Percentiles rank a stretch among this genome's conserved stretches.
phyloP scores from a whole-genome alignment of 371 early-diverging fungal species.

The Zychaea mexicana region DNA sequence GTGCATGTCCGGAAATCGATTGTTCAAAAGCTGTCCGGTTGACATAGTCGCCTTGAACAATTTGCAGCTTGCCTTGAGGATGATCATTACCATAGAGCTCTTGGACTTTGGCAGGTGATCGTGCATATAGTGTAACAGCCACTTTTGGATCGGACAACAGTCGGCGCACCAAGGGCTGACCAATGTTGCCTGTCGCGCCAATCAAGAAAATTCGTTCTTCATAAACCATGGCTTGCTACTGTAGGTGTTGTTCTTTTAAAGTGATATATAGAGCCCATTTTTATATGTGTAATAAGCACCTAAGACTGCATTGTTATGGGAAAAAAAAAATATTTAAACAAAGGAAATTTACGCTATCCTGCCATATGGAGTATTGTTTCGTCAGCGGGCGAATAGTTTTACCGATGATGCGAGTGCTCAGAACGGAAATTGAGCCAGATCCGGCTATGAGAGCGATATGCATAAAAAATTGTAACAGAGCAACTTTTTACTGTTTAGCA shows the following conservation, averaged over 20 bases:
- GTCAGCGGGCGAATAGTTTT: too few species aligned
- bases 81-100: background rate
- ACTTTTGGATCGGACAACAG: constrained; percentile 4
- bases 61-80: background rate
- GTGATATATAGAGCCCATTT: too few species aligned
- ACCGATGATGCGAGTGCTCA: too few species aligned
- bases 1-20: constrained; percentile 27
- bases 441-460: too few species aligned
- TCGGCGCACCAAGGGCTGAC: constrained; percentile 12
- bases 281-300: too few species aligned
- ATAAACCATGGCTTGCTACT: background rate
- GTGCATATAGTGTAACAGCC: background rate
- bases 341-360: too few species aligned
- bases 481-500: too few species aligned
- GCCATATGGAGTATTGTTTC: too few species aligned
- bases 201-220: constrained; percentile 26
- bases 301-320: too few species aligned
- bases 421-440: too few species aligned
- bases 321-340: too few species aligned
- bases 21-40: constrained; percentile 17
- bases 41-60: constrained; percentile 32
- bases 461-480: too few species aligned
- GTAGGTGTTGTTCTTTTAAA: background rate
- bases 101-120: background rate
- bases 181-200: constrained; percentile 37